Percentiles rank a stretch among this genome's conserved stretches.
phyloP scores from a whole-genome alignment of 78 protist species.

The Dictyostelium capitatum region DNA sequence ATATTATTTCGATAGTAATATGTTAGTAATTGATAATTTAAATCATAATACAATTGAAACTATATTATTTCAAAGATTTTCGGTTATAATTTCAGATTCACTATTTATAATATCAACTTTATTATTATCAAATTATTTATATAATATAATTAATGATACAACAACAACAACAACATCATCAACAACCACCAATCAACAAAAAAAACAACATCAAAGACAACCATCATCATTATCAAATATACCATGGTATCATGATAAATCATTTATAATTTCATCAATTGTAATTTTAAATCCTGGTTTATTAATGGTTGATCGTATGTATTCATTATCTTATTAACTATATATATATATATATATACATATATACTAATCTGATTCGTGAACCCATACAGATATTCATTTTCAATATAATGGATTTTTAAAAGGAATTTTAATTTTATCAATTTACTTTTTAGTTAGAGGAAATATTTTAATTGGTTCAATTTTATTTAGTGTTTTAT shows the following conservation, averaged over 20 bases:
- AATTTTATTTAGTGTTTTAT: conserved; percentile 81
- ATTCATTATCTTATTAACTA: not conserved
- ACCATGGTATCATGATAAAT: conserved; percentile 34
- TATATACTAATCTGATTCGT: not conserved
- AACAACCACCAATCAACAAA: not conserved
- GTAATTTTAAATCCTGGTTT: conserved; percentile 87
- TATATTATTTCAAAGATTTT: conserved; percentile 89
- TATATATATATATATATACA: not conserved
- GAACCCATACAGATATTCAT: conserved; percentile 85
- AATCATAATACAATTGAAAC: conserved; percentile 68
- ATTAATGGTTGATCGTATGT: conserved; percentile 89
- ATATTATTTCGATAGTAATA: conserved; percentile 70
- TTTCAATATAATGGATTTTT: conserved; percentile 97
- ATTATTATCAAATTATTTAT: conserved; percentile 3
- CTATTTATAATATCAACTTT: conserved; percentile 44
- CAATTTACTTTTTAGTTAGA: conserved; percentile 38
- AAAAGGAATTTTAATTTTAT: conserved; percentile 82
- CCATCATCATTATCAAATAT: not conserved
- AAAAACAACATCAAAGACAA: not conserved
- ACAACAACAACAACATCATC: not conserved
- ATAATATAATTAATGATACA: not conserved
- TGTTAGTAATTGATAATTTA: conserved; percentile 76
- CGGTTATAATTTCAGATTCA: conserved; percentile 84
- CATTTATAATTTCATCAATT: conserved; percentile 38
- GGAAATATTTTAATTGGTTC: conserved; percentile 27